These are phyloP conservation scores for Schizosaccharomyces osmophilus DNA, from an alignment of 805 yeast genomes.

Conservation along the genomic window DNA sequence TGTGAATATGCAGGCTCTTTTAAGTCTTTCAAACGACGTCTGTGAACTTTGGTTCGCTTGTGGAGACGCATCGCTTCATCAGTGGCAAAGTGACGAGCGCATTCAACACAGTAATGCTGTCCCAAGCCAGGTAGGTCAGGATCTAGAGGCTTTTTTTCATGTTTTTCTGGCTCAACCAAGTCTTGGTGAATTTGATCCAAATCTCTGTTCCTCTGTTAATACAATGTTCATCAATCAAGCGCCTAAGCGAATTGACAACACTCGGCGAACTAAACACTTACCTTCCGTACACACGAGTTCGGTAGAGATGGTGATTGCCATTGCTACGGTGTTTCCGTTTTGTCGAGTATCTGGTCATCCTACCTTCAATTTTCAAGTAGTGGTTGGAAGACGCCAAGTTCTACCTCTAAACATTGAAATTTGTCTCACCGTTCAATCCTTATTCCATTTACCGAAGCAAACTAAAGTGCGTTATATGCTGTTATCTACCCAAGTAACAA, in stretches of 20 bases:
- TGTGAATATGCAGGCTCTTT: constrained; percentile 62
- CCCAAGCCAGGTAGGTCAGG: constrained; percentile 86
- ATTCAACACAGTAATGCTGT: constrained; percentile 79
- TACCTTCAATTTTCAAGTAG: neutral
- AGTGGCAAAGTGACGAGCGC: constrained; percentile 76
- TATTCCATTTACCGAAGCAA: no score
- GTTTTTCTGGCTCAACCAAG: constrained; percentile 36
- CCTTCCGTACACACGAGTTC: neutral
- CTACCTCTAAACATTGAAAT: no score
- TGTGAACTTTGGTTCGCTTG: constrained; percentile 53
- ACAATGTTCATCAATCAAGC: no score
- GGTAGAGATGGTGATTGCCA: neutral
- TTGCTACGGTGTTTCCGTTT: constrained; percentile 1
- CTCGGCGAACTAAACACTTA: neutral
- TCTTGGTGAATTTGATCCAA: constrained; percentile 62
- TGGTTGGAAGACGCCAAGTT: no score
- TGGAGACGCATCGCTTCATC: constrained; percentile 52
- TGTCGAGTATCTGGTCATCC: neutral
- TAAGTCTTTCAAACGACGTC: constrained; percentile 36
- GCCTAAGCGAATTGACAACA: no score
- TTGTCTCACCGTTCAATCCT: no score
- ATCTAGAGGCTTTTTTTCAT: constrained; percentile 31
- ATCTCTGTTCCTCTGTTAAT: constrained; percentile 21
- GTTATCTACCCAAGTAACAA: no score
- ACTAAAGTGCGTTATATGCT: no score